Percentiles rank a stretch among this genome's conserved stretches.
phyloP scores from a whole-genome alignment of 371 early-diverging fungal genomes.

The Thermomucor indicae-seudaticae region DNA sequence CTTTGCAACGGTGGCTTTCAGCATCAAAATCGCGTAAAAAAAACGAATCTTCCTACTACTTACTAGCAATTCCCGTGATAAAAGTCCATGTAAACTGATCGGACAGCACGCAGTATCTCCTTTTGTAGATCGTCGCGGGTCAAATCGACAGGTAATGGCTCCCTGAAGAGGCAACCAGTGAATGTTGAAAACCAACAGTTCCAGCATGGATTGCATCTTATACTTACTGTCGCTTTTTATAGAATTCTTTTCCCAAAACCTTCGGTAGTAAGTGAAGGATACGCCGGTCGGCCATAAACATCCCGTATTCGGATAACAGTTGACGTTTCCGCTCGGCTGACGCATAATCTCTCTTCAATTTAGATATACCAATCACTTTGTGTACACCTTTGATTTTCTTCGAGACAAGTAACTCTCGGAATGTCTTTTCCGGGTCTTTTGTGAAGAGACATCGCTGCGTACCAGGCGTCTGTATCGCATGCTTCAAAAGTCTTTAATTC shows the following conservation, averaged over 20 bases:
- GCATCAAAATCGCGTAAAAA: neutral
- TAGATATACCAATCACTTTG: constrained; percentile 76
- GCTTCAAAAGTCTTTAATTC: constrained; percentile 31
- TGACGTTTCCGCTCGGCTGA: constrained; percentile 75
- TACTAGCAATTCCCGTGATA: constrained; percentile 68
- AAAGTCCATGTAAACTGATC: constrained; percentile 75
- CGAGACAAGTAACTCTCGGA: constrained; percentile 62
- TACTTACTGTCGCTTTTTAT: constrained; percentile 77
- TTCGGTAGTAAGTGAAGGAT: constrained; percentile 71
- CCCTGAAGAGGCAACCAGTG: constrained; percentile 23
- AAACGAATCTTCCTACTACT: constrained; percentile 1
- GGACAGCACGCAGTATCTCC: constrained; percentile 68
- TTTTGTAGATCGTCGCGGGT: constrained; percentile 54
- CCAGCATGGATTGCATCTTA: neutral
- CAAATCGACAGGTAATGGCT: constrained; percentile 80
- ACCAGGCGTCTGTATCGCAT: constrained; percentile 32
- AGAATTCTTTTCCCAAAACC: constrained; percentile 85
- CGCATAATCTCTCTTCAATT: constrained; percentile 71
- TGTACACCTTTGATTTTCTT: constrained; percentile 57
- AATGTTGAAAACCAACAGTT: neutral
- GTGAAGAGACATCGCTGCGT: constrained; percentile 75
- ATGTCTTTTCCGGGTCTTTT: constrained; percentile 77
- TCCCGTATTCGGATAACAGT: constrained; percentile 68
- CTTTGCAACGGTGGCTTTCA: constrained; percentile 12
- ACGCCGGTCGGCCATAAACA: constrained; percentile 86